Conservation (phyloP, 345 rosid species). For the Salix udensis region DNA sequence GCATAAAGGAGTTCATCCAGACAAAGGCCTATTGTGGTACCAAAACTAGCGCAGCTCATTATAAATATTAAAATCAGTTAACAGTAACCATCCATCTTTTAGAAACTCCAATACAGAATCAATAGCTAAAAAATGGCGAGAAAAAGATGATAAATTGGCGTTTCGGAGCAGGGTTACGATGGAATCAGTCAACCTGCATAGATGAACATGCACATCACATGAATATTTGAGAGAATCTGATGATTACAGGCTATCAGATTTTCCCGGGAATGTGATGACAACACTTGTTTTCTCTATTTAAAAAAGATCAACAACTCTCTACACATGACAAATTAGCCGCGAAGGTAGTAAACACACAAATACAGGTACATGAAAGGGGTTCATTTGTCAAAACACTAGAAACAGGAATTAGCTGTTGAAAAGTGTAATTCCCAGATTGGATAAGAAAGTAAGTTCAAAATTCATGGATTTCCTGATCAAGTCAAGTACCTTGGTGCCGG, state of each 20-base stretch:
- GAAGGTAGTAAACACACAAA: too few species aligned
- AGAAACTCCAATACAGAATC: neutral
- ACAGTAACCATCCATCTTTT: neutral
- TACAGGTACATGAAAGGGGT: too few species aligned
- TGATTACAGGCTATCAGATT: too few species aligned
- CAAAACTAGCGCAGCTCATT: neutral
- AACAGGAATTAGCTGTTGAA: neutral
- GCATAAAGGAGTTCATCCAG: neutral
- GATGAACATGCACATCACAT: too few species aligned
- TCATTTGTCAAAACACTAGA: too few species aligned
- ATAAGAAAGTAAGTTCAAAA: neutral
- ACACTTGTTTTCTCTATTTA: too few species aligned
- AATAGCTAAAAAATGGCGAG: neutral
- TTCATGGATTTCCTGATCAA: neutral
- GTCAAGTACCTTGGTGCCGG: constrained; percentile 63
- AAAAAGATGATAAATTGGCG: neutral
- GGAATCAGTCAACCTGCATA: too few species aligned
- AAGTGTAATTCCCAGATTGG: neutral
- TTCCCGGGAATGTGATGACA: too few species aligned
- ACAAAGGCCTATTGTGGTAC: neutral
- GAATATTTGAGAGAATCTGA: too few species aligned
- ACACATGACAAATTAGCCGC: neutral
- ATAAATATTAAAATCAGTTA: neutral
- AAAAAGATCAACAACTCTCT: too few species aligned
- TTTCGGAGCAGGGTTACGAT: neutral